Conservation (phyloP, 225 moss, liverwort and hornwort species). For the Physcomitrellopsis africana region DNA sequence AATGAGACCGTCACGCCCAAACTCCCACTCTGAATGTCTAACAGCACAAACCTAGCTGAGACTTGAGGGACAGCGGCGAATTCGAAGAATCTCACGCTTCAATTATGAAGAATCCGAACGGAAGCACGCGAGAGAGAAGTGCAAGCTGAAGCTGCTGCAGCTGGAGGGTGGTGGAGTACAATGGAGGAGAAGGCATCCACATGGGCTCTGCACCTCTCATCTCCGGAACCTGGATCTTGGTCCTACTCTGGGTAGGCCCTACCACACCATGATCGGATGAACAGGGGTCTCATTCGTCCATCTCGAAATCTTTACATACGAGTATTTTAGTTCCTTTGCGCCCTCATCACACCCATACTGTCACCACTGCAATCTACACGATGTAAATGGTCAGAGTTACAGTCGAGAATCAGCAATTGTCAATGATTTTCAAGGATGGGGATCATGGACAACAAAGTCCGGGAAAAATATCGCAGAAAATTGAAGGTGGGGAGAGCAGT, state of each 20-base stretch:
- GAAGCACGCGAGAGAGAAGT: no score
- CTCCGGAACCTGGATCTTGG: constrained; percentile 29
- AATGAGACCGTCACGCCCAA: no score
- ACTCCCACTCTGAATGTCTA: neutral
- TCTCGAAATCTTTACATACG: no score
- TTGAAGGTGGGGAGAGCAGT: neutral
- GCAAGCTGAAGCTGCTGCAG: constrained; percentile 15
- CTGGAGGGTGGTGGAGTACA: constrained; percentile 22
- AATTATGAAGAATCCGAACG: no score
- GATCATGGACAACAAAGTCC: neutral
- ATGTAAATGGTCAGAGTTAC: no score
- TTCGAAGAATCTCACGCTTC: no score
- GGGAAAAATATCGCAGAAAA: neutral
- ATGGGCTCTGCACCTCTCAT: constrained; percentile 29
- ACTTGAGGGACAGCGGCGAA: neutral
- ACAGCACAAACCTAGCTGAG: neutral
- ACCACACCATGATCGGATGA: no score
- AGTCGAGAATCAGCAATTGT: neutral
- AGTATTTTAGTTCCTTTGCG: neutral
- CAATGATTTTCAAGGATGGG: neutral
- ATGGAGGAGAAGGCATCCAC: constrained; percentile 12
- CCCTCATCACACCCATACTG: no score
- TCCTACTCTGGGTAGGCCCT: constrained; percentile 2
- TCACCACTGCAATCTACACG: no score
- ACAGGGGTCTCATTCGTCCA: neutral